Base-by-base conservation (phyloP, 140 eudicot species). In the Ambrosia hybrid region DNA sequence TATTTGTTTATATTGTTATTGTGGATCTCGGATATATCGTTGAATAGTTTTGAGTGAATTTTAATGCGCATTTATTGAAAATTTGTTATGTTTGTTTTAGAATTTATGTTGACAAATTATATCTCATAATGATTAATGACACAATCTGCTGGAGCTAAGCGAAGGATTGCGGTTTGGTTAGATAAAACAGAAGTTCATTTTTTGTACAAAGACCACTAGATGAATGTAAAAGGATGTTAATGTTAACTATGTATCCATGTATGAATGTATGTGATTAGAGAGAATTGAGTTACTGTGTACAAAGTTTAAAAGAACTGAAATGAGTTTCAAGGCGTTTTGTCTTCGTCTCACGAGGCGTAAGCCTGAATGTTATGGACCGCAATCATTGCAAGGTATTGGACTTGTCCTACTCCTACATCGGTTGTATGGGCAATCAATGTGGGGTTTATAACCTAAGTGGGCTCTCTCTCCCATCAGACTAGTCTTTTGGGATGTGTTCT, bases 11-110 rank as follows among this genome's bases (percentile, higher is more conserved):
- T 66, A 66, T 68, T 71, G 64, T 30, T 76, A 12, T 46, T 68
- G 4, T 77, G 76, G 76, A 70, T 74, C 73, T 70, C 30, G 77
- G 76, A 75, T 9, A 16, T 70, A 65, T 21, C 11, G 66, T 64
- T 46, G 38, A 45, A n/a, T 53, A 12, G 30, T 30, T 30, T 15
- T 46, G 34, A 34, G 8, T 9, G 17, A 76, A 45, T 30, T 7
- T 11, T 65, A 71, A 71, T 71, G 78, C 51, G 65, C 74, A 76
- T 71, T 76, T 75, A 67, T 9, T 48, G 57, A 67, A 39, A 8
- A 34, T 71, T 71, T 64, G 76, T 77, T 65, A 56, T 33, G 51
- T 51, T 34, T 45, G 43, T 34, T 46, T 53, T 43, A n/a, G 36
- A 30, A 11, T 1, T 34, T 51, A 0, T 60, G 48, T 60, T 30